Evolutionary conservation across 2,329 filamentous ascomycete species (phyloP), one percentile per base, ranked within the genome.

Genomic region (Seiridium unicorne): DNA sequence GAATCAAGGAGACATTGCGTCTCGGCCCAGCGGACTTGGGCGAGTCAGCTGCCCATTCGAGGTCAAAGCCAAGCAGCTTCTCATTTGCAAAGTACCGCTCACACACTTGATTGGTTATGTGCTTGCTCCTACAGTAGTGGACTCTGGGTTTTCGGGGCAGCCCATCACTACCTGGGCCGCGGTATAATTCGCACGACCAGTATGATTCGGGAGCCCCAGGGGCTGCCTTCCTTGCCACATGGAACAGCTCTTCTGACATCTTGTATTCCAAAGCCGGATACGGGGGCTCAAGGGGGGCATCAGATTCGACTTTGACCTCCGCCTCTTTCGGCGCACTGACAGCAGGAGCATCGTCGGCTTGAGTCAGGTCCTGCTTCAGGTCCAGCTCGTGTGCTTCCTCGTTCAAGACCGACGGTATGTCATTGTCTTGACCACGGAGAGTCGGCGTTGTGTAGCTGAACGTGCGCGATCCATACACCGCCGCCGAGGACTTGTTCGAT

Each of bases 21-120:
- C 90, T 89, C 3, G 87, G 75, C 3, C 81, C 79, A 2, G 80
- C 72, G 6, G 64, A 67, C 26, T 72, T 79, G 5, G 70, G 76
- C 0, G 85, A 80, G 5, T 82, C 77, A 1, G 79, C 64, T 57
- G 86, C 81, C 93, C 94, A 97, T 76, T 97, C 94, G 63, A 97
- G 82, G 69, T 97, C 93, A 62, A 97, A 92, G 0, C 93, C 93
- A n/a, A 97, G 72, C 2, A 96, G 75, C 44, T 85, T 79, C 68
- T 95, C 86, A 34, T 82, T 65, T 44, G 87, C 70, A 66, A 97
- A 97, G 60, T 89, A 81, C 60, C 84, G 73, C 18, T 84, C 78
- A 61, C 86, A 80, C 6, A 90, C 82, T 5, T 78, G 75, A 71
- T 97, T 92, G 18, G 90, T 89, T 3, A 84, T 85, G 42, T 85